Evolutionary conservation across 306 rosid genomes (phyloP).

Genomic region (barrel medic (Medicago truncatula)): MtrunA17r5.0-ANR NC_053047.1:35563001-35563500

Average conservation of each 20-base stretch:
- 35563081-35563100: slow-evolving; percentile 75
- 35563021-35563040: slow-evolving; percentile 85
- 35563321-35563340: neutral
- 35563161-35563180: neutral
- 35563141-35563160: neutral
- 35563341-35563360: neutral
- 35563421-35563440: slow-evolving; percentile 75
- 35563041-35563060: slow-evolving; percentile 71
- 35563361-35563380: slow-evolving; percentile 2
- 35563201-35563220: no score
- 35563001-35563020: slow-evolving; percentile 53
- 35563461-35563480: slow-evolving; percentile 60
- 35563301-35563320: no score
- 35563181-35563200: neutral
- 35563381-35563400: slow-evolving; percentile 49
- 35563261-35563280: no score
- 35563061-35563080: slow-evolving; percentile 80
- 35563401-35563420: slow-evolving; percentile 82
- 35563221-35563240: no score
- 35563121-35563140: slow-evolving; percentile 62
- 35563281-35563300: no score
- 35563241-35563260: neutral
- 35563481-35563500: slow-evolving; percentile 45
- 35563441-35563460: slow-evolving; percentile 87
- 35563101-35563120: slow-evolving; percentile 76